Evolutionary conservation across 306 rosid species (phyloP), one percentile per base, ranked within the genome.

Genomic region (Fragaria ananassa): DNA sequence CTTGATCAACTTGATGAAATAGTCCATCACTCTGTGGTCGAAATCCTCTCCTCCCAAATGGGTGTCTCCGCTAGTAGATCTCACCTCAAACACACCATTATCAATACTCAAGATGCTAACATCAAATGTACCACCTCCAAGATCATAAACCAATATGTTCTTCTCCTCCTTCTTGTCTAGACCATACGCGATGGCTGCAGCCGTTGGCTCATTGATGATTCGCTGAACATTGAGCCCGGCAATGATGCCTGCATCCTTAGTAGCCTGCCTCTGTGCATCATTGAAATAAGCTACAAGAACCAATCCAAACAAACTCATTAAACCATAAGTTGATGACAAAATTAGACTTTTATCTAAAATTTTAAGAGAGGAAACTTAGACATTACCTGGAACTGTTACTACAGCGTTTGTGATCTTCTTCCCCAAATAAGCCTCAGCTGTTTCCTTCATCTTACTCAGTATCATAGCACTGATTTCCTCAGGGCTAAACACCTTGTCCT

Each of bases 41-140:
- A 89, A 89, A 54, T 89, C 93, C 86, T 86, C 91, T 7, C 91
- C 93, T 44, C 93, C 91, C 74, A 89, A 67, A 67, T 89, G 89
- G 18, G 91, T 87, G 50, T 87, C 91, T 79, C 91, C 93, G 71
- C 89, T 85, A 0, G 88, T 89, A 49, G 89, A 56, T 42, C 82
- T 80, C 19, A 89, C 89, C 81, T 86, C 93, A 65, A 86, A 83
- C 53, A 89, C 85, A 18, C 91, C 89, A 72, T 87, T 81, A n/a
- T 89, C 89, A 34, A 86, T 89, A 41, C 85, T 76, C 76, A 89
- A 83, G 71, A 89, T 81, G 75, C 93, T 89, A 8, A 89, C 93
- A 83, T 88, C 90, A 77, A 88, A 86, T 34, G 93, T 84, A 29
- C 93, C 90, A 61, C 90, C 92, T 41, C 92, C 92, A 71, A 88